Evolutionary conservation across 2,329 filamentous ascomycete species (phyloP).

Genomic region (Alternaria ethzedia): DNA sequence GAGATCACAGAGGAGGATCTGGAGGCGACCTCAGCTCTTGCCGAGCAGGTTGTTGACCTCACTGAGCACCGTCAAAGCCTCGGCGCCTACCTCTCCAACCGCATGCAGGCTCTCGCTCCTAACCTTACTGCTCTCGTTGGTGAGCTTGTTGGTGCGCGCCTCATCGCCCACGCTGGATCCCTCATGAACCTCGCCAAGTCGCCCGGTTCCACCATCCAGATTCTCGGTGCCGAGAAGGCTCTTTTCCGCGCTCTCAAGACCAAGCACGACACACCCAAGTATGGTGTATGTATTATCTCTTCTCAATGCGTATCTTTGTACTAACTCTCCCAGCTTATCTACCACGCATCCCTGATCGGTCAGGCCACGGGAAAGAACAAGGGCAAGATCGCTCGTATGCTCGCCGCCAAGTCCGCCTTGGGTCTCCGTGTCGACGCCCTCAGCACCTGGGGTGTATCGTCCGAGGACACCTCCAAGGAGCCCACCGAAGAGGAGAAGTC

Average conservation of each 20-base stretch:
- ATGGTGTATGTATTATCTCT: constrained; percentile 64
- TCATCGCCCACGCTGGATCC: constrained; percentile 94
- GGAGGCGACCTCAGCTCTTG: constrained; percentile 88
- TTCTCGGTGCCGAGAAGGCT: constrained; percentile 97
- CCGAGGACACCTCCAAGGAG: constrained; percentile 52
- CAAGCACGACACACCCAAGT: constrained; percentile 98
- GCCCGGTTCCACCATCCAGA: constrained; percentile 94
- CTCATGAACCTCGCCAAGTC: constrained; percentile 94
- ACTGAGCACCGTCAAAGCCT: constrained; percentile 82
- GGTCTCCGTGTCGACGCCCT: constrained; percentile 92
- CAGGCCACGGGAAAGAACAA: constrained; percentile 98
- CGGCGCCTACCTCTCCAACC: constrained; percentile 84
- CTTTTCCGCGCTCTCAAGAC: constrained; percentile 98
- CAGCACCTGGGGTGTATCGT: constrained; percentile 74
- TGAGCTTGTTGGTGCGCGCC: constrained; percentile 88
- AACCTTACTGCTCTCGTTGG: constrained; percentile 94
- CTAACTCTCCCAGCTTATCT: constrained; percentile 67
- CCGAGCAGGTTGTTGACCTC: constrained; percentile 91
- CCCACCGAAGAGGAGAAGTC: constrained; percentile 89
- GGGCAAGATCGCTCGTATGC: constrained; percentile 97
- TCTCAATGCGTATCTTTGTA: constrained; percentile 66
- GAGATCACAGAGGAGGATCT: constrained; percentile 94
- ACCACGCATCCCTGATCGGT: constrained; percentile 72
- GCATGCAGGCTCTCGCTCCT: constrained; percentile 96
- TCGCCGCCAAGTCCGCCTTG: constrained; percentile 90